Evolutionary conservation across 225 moss, liverwort and hornwort genomes (phyloP).

Genomic region (Pseudoscleropodium purum): DNA sequence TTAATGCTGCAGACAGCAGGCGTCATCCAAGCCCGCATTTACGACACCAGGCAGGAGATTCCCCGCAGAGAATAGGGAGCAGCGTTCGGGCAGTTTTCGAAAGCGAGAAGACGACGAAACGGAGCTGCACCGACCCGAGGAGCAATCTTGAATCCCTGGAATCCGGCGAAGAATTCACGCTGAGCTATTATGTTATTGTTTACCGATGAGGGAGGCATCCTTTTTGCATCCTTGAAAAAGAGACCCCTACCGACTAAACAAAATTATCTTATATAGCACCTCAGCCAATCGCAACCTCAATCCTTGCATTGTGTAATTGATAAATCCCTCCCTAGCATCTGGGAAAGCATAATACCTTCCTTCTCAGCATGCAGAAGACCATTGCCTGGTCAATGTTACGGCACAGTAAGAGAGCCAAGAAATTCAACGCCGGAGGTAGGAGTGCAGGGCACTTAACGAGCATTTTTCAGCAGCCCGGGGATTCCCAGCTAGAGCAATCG

Average conservation of each 20-base stretch:
- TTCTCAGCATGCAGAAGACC: background rate
- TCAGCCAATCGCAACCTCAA: background rate
- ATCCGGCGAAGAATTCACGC: background rate
- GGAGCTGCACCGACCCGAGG: background rate
- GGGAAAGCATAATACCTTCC: background rate
- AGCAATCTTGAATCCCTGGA: background rate
- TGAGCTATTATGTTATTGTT: background rate
- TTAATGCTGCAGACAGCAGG: background rate
- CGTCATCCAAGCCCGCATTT: background rate
- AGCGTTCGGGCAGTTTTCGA: background rate
- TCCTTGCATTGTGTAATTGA: background rate
- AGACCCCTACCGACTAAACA: background rate
- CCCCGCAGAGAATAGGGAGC: background rate
- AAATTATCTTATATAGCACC: background rate
- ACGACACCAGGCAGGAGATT: background rate
- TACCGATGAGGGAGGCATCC: background rate
- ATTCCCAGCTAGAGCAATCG: too few species aligned
- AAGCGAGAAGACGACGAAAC: background rate
- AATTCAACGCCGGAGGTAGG: background rate
- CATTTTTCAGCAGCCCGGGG: background rate
- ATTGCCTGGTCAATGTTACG: background rate
- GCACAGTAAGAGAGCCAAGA: background rate
- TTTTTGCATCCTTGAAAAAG: background rate
- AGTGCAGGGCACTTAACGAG: background rate
- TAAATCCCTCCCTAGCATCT: too few species aligned